phyloP scores from a whole-genome alignment of 148 eudicot genomes.

The Chenopodium quinoa region DNA sequence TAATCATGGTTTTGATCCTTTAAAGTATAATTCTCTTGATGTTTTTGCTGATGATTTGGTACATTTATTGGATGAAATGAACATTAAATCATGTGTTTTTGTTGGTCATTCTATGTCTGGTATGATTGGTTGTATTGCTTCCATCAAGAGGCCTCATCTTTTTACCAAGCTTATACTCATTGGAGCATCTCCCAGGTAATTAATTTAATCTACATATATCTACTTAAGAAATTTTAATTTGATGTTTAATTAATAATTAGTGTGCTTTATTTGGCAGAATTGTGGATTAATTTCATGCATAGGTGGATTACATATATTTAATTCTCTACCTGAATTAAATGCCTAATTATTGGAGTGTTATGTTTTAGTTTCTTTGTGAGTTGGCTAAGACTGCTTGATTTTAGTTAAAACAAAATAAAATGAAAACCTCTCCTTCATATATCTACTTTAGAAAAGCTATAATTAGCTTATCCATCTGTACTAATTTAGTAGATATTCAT shows the following conservation, averaged over 20 bases:
- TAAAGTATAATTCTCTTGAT: slow-evolving; percentile 47
- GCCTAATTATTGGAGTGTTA: too few species aligned
- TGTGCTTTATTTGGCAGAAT: neutral
- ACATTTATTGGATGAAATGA: slow-evolving; percentile 68
- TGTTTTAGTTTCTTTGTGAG: too few species aligned
- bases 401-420: too few species aligned
- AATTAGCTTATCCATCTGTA: too few species aligned
- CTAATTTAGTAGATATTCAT: too few species aligned
- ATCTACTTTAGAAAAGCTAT: too few species aligned
- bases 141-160: slow-evolving; percentile 69
- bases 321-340: too few species aligned
- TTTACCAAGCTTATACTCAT: slow-evolving; percentile 68
- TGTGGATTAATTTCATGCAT: neutral
- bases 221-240: too few species aligned
- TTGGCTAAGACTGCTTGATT: too few species aligned
- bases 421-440: too few species aligned
- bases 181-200: slow-evolving; percentile 79
- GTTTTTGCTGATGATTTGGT: slow-evolving; percentile 71
- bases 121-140: slow-evolving; percentile 88
- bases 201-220: neutral
- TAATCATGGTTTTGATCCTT: slow-evolving; percentile 37
- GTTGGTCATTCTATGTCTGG: slow-evolving; percentile 90
- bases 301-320: neutral
- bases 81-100: slow-evolving; percentile 43
- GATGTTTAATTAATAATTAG: neutral